Evolutionary conservation across 2,329 filamentous ascomycete species (phyloP).

Genomic region (Albifimbria verrucaria): DNA sequence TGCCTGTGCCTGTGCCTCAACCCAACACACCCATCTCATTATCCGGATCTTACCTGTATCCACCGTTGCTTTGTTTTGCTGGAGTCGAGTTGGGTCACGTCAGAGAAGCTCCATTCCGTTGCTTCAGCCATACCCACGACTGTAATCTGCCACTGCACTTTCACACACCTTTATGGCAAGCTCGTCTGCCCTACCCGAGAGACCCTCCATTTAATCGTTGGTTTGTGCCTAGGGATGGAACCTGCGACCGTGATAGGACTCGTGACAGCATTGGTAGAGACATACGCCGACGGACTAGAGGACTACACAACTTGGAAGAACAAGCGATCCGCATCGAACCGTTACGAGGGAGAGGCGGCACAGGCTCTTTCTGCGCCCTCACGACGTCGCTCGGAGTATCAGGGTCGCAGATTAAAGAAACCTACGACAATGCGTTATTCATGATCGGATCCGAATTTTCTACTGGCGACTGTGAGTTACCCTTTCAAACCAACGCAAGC

Average conservation of each 20-base stretch:
- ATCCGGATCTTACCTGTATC: too few relatives aligned
- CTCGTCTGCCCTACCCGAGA: too few relatives aligned
- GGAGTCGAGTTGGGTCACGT: too few relatives aligned
- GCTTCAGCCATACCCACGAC: too few relatives aligned
- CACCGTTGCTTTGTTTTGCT: too few relatives aligned
- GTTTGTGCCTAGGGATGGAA: too few relatives aligned
- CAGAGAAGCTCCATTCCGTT: too few relatives aligned
- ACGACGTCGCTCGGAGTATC: slow-evolving; percentile 31
- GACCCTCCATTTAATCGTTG: too few relatives aligned
- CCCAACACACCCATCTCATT: too few relatives aligned
- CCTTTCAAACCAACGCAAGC: neutral
- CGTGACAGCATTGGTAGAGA: slow-evolving; percentile 12
- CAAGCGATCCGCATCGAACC: slow-evolving; percentile 27
- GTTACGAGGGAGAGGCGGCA: slow-evolving; percentile 22
- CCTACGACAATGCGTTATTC: slow-evolving; percentile 27
- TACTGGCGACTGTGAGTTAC: slow-evolving; percentile 29
- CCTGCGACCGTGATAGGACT: slow-evolving; percentile 15
- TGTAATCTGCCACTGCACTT: too few relatives aligned
- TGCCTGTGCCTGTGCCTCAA: too few relatives aligned
- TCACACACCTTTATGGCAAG: too few relatives aligned
- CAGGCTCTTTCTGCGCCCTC: slow-evolving; percentile 25
- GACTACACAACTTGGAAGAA: slow-evolving; percentile 32
- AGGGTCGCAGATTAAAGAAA: slow-evolving; percentile 24
- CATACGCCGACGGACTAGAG: slow-evolving; percentile 12
- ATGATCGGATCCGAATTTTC: slow-evolving; percentile 32